A percentile compares a stretch with the other conserved stretches of the same genome.
Conservation (phyloP, 495 filamentous ascomycete species). For the Xylaria nigripes region DNA sequence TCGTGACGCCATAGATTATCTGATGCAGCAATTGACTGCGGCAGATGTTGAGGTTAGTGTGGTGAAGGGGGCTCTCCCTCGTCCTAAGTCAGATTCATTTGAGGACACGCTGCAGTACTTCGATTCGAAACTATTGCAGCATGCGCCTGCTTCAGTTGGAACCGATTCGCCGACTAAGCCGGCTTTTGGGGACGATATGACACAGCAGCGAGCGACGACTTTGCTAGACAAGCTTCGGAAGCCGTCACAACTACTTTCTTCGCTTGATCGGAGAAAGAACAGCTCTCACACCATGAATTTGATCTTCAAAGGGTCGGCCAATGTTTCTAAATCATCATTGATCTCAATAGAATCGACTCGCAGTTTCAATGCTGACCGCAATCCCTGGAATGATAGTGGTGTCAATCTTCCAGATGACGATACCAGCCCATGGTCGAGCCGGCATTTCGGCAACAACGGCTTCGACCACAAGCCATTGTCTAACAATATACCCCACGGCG, state of each 20-base stretch:
- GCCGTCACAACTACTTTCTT: slow-evolving; percentile 84
- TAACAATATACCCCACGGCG: slow-evolving; percentile 57
- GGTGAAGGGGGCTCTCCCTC: slow-evolving; percentile 86
- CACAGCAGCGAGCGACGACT: slow-evolving; percentile 68
- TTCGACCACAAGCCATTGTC: slow-evolving; percentile 57
- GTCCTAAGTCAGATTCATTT: slow-evolving; percentile 97
- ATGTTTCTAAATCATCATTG: slow-evolving; percentile 89
- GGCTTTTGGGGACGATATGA: slow-evolving; percentile 67
- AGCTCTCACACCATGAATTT: slow-evolving; percentile 71
- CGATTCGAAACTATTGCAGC: slow-evolving; percentile 89
- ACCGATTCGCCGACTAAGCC: slow-evolving; percentile 79
- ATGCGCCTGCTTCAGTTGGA: slow-evolving; percentile 63
- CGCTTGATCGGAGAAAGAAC: slow-evolving; percentile 87
- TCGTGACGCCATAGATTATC: slow-evolving; percentile 91
- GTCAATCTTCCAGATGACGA: slow-evolving; percentile 88
- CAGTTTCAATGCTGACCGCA: slow-evolving; percentile 77
- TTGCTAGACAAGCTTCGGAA: slow-evolving; percentile 79
- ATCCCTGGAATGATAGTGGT: slow-evolving; percentile 94
- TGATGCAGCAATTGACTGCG: slow-evolving; percentile 71
- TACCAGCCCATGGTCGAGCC: slow-evolving; percentile 54
- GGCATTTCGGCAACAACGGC: slow-evolving; percentile 48
- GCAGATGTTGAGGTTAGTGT: slow-evolving; percentile 77
- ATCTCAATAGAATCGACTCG: slow-evolving; percentile 88
- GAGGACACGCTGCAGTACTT: slow-evolving; percentile 95
- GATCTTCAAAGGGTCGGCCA: slow-evolving; percentile 89